These are phyloP conservation scores for Rhamnella rubrinervis DNA, from an alignment of 331 rosid species.

Conservation along the genomic window DNA sequence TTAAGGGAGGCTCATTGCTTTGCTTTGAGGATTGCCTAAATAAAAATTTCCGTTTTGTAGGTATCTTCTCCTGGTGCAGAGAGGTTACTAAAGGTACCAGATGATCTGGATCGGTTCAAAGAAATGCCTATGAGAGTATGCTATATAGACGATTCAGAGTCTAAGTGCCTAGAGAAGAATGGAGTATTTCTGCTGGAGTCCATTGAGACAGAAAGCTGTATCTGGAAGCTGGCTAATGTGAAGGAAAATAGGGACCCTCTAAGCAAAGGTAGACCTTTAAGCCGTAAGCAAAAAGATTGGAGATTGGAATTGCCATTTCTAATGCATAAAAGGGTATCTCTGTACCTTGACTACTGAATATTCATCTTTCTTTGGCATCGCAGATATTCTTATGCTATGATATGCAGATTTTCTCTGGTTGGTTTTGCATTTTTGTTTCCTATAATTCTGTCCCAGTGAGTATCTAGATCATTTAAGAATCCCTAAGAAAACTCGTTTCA, in stretches of 20 bases:
- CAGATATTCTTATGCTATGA: constrained; percentile 17
- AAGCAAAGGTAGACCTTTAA: constrained; percentile 76
- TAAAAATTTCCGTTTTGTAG: constrained; percentile 38
- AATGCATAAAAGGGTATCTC: constrained; percentile 59
- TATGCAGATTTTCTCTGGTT: constrained; percentile 10
- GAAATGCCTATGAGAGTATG: constrained; percentile 73
- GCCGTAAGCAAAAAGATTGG: constrained; percentile 84
- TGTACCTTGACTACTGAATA: constrained; percentile 55
- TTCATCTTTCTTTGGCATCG: constrained; percentile 1
- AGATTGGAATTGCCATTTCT: constrained; percentile 72
- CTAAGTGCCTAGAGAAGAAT: constrained; percentile 45
- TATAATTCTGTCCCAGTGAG: neutral
- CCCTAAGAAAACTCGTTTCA: neutral
- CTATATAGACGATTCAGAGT: constrained; percentile 48
- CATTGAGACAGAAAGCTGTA: constrained; percentile 56
- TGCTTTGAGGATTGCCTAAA: constrained; percentile 2
- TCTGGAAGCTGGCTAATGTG: constrained; percentile 87
- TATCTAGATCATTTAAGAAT: neutral
- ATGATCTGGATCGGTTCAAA: constrained; percentile 69
- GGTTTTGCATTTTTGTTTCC: constrained; percentile 16
- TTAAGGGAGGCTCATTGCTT: constrained; percentile 14
- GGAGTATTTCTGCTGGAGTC: constrained; percentile 64
- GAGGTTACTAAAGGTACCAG: constrained; percentile 79
- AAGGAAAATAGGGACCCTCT: constrained; percentile 74
- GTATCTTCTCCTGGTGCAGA: constrained; percentile 92